phyloP scores from a whole-genome alignment of 176 grass and related monocot genomes.

The Paspalum vaginatum region DNA sequence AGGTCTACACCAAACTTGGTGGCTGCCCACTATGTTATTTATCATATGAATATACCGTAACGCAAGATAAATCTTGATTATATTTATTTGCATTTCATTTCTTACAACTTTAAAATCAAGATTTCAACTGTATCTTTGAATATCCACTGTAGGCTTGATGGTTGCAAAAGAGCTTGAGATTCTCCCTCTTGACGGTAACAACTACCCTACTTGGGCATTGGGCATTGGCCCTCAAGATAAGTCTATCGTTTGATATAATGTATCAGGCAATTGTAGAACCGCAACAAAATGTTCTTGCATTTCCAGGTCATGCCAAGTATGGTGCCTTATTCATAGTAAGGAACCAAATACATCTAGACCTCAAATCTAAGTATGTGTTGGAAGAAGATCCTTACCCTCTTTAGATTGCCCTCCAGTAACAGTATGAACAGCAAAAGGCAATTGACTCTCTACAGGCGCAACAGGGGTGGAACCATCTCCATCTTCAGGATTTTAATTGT shows the following conservation, averaged over 20 bases:
- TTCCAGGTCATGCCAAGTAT: too few relatives aligned
- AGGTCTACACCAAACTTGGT: too few relatives aligned
- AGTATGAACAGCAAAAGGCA: neutral
- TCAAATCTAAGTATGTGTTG: neutral
- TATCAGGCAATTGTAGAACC: neutral
- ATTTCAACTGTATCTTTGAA: too few relatives aligned
- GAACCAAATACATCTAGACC: neutral
- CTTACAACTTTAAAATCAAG: too few relatives aligned
- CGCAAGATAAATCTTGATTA: too few relatives aligned
- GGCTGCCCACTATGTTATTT: too few relatives aligned
- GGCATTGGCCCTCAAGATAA: neutral
- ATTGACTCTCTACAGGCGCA: neutral
- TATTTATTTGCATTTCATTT: too few relatives aligned
- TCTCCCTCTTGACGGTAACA: neutral
- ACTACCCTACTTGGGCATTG: neutral
- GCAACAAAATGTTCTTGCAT: rapidly evolving
- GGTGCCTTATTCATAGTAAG: neutral
- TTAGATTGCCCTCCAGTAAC: neutral
- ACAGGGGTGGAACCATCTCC: neutral
- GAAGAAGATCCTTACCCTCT: neutral
- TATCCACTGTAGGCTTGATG: neutral
- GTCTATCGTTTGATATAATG: neutral
- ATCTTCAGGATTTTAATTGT: neutral
- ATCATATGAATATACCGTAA: too few relatives aligned
- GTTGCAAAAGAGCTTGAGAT: neutral